A percentile compares a stretch with the other conserved stretches of the same genome.
Conservation (phyloP, 768 basidiomycete species). For the Amanita thiersii region DNA sequence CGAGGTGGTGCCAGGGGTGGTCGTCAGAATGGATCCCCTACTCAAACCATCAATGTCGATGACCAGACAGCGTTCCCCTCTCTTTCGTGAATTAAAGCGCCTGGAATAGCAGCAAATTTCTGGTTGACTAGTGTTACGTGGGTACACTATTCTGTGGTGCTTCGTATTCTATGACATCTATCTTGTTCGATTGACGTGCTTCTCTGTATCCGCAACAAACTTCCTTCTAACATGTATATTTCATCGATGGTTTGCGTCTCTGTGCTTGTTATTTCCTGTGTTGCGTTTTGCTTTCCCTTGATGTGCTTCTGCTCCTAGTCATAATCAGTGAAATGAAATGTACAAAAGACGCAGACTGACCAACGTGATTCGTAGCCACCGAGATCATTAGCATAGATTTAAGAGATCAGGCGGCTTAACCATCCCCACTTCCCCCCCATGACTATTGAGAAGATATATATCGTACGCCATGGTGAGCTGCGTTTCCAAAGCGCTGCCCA, state of each 20-base stretch:
- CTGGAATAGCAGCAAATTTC: neutral
- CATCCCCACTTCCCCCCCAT: constrained; percentile 1
- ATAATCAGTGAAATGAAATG: constrained; percentile 2
- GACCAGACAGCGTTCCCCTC: constrained; percentile 89
- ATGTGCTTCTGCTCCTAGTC: neutral
- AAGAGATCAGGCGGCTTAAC: too few relatives aligned
- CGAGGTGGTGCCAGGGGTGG: constrained; percentile 35
- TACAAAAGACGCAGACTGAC: neutral
- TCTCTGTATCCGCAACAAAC: neutral
- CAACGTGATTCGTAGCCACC: too few relatives aligned
- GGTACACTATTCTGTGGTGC: constrained; percentile 2
- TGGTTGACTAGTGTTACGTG: constrained; percentile 1
- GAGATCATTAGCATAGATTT: too few relatives aligned
- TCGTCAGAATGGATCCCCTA: constrained; percentile 31
- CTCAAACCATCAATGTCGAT: constrained; percentile 55
- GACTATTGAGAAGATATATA: constrained; percentile 52
- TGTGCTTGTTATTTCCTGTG: neutral
- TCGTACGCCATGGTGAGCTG: constrained; percentile 54
- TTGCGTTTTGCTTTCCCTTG: neutral
- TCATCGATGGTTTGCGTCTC: neutral
- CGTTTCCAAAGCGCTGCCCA: neutral
- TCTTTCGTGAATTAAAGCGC: constrained; percentile 39
- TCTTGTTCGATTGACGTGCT: constrained; percentile 3
- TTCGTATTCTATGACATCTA: constrained; percentile 3
- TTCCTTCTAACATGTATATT: too few relatives aligned